These are phyloP conservation scores for Ilex paraguariensis DNA, from an alignment of 305 asterid genomes.

Conservation along the genomic window DNA sequence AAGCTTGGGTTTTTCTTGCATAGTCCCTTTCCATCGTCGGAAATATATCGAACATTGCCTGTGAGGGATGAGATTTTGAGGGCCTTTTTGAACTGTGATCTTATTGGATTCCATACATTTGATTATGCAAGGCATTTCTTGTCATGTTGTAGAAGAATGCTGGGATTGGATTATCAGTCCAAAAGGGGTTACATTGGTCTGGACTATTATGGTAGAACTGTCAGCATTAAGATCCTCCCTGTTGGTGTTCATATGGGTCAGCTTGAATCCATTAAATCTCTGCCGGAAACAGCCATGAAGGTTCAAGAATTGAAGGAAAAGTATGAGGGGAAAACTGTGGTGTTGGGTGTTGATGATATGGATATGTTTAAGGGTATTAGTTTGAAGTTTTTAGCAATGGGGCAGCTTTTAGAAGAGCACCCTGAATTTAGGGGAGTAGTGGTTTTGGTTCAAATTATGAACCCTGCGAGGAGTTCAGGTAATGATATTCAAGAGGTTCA, in stretches of 20 bases:
- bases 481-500: slow-evolving; percentile 70
- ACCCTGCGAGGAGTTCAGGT: slow-evolving; percentile 72
- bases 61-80: slow-evolving; percentile 84
- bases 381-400: slow-evolving; percentile 66
- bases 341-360: slow-evolving; percentile 85
- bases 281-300: slow-evolving; percentile 37
- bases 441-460: slow-evolving; percentile 67
- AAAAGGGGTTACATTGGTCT: slow-evolving; percentile 83
- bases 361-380: slow-evolving; percentile 87
- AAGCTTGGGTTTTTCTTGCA: slow-evolving; percentile 81
- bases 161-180: slow-evolving; percentile 78
- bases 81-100: slow-evolving; percentile 76
- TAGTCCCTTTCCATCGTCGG: slow-evolving; percentile 73
- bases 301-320: slow-evolving; percentile 37
- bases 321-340: slow-evolving; percentile 48
- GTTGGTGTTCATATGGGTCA: slow-evolving; percentile 78
- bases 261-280: slow-evolving; percentile 40
- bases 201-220: slow-evolving; percentile 82
- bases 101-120: slow-evolving; percentile 80
- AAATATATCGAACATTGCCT: slow-evolving; percentile 74
- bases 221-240: slow-evolving; percentile 66
- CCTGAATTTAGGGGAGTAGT: slow-evolving; percentile 43
- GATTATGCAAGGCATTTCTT: slow-evolving; percentile 91
- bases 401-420: slow-evolving; percentile 50
- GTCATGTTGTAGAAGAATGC: slow-evolving; percentile 87